These are phyloP conservation scores for Gossypium laxum DNA, from an alignment of 441 rosid species.

Conservation along the genomic window DNA sequence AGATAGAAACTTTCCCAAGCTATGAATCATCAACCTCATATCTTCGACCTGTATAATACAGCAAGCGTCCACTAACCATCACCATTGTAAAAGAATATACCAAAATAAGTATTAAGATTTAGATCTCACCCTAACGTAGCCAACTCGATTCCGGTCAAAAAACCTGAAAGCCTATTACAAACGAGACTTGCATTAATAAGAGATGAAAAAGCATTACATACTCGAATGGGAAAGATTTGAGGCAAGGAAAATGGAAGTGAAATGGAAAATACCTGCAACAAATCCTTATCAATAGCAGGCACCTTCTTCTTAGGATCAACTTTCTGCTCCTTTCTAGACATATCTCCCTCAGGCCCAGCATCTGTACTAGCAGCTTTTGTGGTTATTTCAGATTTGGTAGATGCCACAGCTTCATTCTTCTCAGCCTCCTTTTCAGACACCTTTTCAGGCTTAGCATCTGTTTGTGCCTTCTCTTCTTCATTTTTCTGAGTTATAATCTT, in stretches of 20 bases:
- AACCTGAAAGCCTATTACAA: slow-evolving; percentile 78
- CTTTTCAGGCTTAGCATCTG: slow-evolving; percentile 26
- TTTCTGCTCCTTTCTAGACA: slow-evolving; percentile 23
- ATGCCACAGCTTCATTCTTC: slow-evolving; percentile 31
- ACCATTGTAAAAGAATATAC: background rate
- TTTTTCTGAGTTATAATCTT: slow-evolving; percentile 28
- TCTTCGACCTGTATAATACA: slow-evolving; percentile 69
- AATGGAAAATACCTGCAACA: slow-evolving; percentile 54
- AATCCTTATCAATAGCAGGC: slow-evolving; percentile 51
- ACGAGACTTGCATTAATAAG: slow-evolving; percentile 1
- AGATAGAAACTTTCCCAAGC: slow-evolving; percentile 68
- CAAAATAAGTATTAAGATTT: background rate
- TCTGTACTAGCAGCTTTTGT: slow-evolving; percentile 30
- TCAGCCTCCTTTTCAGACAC: slow-evolving; percentile 23
- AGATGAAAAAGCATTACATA: background rate
- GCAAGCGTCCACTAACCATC: background rate
- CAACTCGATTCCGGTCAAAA: slow-evolving; percentile 78
- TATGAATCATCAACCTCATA: slow-evolving; percentile 75
- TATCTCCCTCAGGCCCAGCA: slow-evolving; percentile 27
- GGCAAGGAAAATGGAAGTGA: background rate
- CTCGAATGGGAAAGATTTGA: background rate
- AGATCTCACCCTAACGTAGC: slow-evolving; percentile 61
- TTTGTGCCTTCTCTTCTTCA: slow-evolving; percentile 34
- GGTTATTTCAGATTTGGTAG: slow-evolving; percentile 23
- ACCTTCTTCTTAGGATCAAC: slow-evolving; percentile 37